These are phyloP conservation scores for Tolypocladium nubicola DNA, from an alignment of 2,329 filamentous ascomycete species.

Conservation along the genomic window DNA sequence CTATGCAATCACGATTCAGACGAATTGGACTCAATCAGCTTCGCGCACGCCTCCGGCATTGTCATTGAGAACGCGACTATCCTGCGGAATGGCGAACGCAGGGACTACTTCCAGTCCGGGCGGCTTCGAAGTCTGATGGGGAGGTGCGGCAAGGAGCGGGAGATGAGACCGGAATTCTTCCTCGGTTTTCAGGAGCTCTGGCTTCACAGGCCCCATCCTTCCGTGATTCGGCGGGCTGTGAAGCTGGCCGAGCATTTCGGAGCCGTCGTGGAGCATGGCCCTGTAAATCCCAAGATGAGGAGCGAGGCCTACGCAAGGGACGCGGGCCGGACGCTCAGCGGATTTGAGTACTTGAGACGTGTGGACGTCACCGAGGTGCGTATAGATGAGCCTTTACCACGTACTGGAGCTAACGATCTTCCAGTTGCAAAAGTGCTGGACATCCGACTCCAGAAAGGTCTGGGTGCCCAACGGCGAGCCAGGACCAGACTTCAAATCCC, in stretches of 20 bases:
- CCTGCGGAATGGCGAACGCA: slow-evolving; percentile 24
- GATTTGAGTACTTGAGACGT: slow-evolving; percentile 23
- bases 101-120: slow-evolving; percentile 31
- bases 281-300: background rate
- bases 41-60: slow-evolving; percentile 23
- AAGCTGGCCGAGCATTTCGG: slow-evolving; percentile 26
- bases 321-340: slow-evolving; percentile 15
- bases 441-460: slow-evolving; percentile 10
- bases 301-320: background rate
- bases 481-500: background rate
- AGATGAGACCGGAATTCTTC: slow-evolving; percentile 22
- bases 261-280: slow-evolving; percentile 20
- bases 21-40: slow-evolving; percentile 12
- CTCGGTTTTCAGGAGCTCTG: slow-evolving; percentile 25
- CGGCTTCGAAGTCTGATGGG: slow-evolving; percentile 20
- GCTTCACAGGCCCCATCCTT: slow-evolving; percentile 18
- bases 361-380: slow-evolving; percentile 15
- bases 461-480: slow-evolving; percentile 1
- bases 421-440: slow-evolving; percentile 18
- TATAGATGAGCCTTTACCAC: background rate
- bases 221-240: slow-evolving; percentile 21
- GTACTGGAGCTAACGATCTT: background rate
- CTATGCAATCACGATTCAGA: slow-evolving; percentile 11
- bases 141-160: slow-evolving; percentile 16
- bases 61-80: slow-evolving; percentile 32